Conservation (phyloP, 1,284 basidiomycete species). For the Sporisorium iseilematis-ciliati region DNA sequence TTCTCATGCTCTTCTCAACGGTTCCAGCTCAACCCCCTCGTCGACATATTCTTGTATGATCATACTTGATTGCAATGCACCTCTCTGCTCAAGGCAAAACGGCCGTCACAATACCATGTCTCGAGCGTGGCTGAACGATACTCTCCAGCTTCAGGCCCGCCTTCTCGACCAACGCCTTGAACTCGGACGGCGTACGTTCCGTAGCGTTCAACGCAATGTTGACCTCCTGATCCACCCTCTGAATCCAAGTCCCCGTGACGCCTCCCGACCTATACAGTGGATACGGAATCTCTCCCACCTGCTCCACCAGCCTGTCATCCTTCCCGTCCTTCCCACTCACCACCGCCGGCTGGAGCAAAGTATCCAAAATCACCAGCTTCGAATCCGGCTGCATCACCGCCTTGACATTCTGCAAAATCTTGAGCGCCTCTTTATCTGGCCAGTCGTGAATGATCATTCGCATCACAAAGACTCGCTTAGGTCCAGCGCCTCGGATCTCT, state of each 20-base stretch:
- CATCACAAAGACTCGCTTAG: constrained; percentile 33
- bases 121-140: constrained; percentile 35
- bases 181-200: constrained; percentile 25
- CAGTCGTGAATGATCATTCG: constrained; percentile 38
- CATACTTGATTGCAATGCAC: not conserved
- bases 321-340: not conserved
- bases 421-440: constrained; percentile 14
- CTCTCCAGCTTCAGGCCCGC: constrained; percentile 29
- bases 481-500: constrained; percentile 5
- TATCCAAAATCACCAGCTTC: constrained; percentile 33
- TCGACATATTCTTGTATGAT: too few species aligned
- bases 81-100: constrained; percentile 16
- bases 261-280: constrained; percentile 28
- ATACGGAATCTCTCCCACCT: constrained; percentile 23
- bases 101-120: constrained; percentile 20
- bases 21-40: too few species aligned
- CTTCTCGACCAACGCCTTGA: constrained; percentile 30
- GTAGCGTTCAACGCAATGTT: constrained; percentile 23
- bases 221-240: constrained; percentile 24
- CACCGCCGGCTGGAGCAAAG: constrained; percentile 37
- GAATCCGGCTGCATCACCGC: constrained; percentile 29
- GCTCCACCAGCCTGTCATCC: constrained; percentile 3
- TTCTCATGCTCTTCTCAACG: too few species aligned
- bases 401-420: constrained; percentile 33
- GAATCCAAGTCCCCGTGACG: constrained; percentile 14